Conservation (phyloP, 805 yeast genomes). For the Teunomyces lycoperdinae region DNA sequence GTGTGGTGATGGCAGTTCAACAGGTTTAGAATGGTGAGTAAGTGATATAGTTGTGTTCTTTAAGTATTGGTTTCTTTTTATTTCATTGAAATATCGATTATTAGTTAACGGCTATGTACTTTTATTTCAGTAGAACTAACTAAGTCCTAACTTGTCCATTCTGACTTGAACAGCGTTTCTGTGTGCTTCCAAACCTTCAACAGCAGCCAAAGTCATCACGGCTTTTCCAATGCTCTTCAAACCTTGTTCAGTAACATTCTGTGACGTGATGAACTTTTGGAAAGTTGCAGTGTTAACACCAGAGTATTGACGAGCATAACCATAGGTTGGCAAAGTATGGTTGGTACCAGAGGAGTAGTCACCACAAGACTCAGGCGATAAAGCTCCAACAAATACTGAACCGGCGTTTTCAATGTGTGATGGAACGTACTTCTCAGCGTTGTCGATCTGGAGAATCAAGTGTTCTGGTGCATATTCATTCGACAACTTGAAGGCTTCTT, state of each 20-base stretch:
- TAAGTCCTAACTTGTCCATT: slow-evolving; percentile 74
- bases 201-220: slow-evolving; percentile 91
- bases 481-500: slow-evolving; percentile 82
- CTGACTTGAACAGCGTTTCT: slow-evolving; percentile 95
- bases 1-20: slow-evolving; percentile 28
- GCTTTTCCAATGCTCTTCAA: slow-evolving; percentile 89
- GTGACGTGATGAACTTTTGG: slow-evolving; percentile 93
- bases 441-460: slow-evolving; percentile 82
- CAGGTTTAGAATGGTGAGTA: slow-evolving; percentile 10
- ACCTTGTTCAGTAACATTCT: slow-evolving; percentile 84
- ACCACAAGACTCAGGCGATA: slow-evolving; percentile 97
- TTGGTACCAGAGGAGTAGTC: slow-evolving; percentile 98
- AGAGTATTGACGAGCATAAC: slow-evolving; percentile 95
- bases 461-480: slow-evolving; percentile 98
- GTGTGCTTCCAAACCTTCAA: slow-evolving; percentile 97
- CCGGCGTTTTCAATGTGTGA: slow-evolving; percentile 87
- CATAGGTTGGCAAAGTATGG: slow-evolving; percentile 98
- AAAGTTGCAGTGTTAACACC: slow-evolving; percentile 96
- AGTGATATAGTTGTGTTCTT: neutral
- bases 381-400: slow-evolving; percentile 92
- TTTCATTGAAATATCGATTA: too few relatives aligned
- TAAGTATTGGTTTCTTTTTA: neutral
- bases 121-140: slow-evolving; percentile 16
- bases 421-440: slow-evolving; percentile 71
- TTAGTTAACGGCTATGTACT: neutral